phyloP scores from a whole-genome alignment of 805 yeast genomes.

The Candida piceae region DNA sequence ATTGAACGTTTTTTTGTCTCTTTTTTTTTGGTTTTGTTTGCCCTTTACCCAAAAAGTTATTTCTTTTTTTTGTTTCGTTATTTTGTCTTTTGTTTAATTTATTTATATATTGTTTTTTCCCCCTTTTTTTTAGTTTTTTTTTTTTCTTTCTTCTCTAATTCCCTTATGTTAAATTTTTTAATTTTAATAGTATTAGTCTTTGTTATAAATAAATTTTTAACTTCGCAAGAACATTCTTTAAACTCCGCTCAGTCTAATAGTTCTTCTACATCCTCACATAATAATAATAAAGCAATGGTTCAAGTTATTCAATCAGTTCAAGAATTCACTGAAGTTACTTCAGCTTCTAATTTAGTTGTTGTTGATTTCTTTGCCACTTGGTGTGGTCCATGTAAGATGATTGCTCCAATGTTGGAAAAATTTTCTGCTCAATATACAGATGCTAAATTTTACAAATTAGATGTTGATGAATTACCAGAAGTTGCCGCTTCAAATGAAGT shows the following conservation, averaged over 20 bases:
- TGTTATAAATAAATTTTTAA: constrained; percentile 21
- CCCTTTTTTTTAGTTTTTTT: neutral
- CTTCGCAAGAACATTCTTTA: constrained; percentile 11
- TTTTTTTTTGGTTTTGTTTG: too few species aligned
- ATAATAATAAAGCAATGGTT: constrained; percentile 40
- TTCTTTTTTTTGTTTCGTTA: neutral
- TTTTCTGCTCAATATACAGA: constrained; percentile 61
- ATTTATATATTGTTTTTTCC: neutral
- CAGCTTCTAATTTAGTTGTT: constrained; percentile 65
- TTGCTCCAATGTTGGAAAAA: constrained; percentile 89
- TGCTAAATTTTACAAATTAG: constrained; percentile 82
- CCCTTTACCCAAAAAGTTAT: neutral
- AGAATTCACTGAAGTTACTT: constrained; percentile 66
- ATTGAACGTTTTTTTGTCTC: too few species aligned
- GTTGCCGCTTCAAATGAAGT: constrained; percentile 65
- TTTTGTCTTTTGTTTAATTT: too few species aligned
- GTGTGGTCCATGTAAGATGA: constrained; percentile 99
- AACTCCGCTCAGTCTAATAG: too few species aligned
- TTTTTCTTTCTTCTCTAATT: neutral
- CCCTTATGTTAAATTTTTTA: constrained; percentile 22
- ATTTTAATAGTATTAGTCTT: constrained; percentile 24
- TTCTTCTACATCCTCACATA: constrained; percentile 3
- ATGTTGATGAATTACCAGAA: constrained; percentile 77
- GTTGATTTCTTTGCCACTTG: constrained; percentile 96
- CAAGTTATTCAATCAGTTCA: constrained; percentile 36